Evolutionary conservation across 106 monocot genomes (phyloP).

Genomic region (Dioscorea zingiberensis): DNA sequence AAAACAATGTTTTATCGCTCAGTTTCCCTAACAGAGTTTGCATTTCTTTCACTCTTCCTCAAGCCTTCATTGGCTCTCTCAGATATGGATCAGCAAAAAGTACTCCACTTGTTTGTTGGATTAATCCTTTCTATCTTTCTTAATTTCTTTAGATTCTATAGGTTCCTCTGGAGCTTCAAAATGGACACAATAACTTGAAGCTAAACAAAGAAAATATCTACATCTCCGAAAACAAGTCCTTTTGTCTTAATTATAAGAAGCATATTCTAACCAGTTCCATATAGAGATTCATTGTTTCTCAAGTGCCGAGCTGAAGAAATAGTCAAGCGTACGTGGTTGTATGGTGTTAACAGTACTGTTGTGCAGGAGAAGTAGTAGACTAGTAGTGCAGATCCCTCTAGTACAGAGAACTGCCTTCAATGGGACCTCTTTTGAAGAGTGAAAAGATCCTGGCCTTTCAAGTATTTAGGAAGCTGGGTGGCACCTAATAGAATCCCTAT

Average conservation of each 20-base stretch:
- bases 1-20: too few species aligned
- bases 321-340: constrained; percentile 4
- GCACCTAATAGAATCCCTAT: too few species aligned
- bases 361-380: too few species aligned
- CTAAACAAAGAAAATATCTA: constrained; percentile 20
- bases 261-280: constrained; percentile 16
- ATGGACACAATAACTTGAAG: background rate
- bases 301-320: constrained; percentile 15
- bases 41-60: constrained; percentile 26
- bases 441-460: too few species aligned
- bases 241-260: constrained; percentile 6
- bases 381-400: background rate
- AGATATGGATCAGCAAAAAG: too few species aligned
- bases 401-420: background rate
- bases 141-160: constrained; percentile 1
- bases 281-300: constrained; percentile 19
- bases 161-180: constrained; percentile 13
- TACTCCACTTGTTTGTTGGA: too few species aligned
- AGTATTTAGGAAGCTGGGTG: too few species aligned
- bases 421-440: constrained; percentile 5
- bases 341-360: constrained; percentile 21
- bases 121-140: too few species aligned
- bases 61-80: constrained; percentile 27
- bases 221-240: constrained; percentile 14
- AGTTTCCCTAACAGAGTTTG: constrained; percentile 16